Evolutionary conservation across 495 filamentous ascomycete species (phyloP).

Genomic region (Oidiodendron maius): DNA sequence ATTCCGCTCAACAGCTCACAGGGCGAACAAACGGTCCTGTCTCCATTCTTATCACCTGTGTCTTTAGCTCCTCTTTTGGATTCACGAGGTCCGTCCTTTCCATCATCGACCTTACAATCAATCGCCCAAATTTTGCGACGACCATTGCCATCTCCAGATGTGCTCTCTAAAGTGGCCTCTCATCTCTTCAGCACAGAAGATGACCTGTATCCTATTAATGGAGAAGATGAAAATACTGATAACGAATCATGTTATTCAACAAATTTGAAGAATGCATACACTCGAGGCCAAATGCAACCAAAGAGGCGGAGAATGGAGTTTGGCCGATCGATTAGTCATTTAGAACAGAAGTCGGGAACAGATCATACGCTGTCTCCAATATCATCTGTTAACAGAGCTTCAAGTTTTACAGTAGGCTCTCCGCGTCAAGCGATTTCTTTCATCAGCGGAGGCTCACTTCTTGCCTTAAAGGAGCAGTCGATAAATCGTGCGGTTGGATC

Average conservation of each 20-base stretch:
- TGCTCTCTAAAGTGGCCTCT: conserved; percentile 37
- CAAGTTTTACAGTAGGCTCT: conserved; percentile 20
- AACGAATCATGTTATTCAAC: conserved; percentile 20
- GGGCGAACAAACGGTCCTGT: conserved; percentile 56
- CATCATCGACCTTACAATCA: conserved; percentile 45
- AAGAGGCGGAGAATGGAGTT: conserved; percentile 24
- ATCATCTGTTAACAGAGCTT: conserved; percentile 18
- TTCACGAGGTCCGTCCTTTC: conserved; percentile 50
- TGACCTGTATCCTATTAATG: conserved; percentile 56
- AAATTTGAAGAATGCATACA: conserved; percentile 26
- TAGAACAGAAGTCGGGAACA: conserved; percentile 9
- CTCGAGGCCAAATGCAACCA: conserved; percentile 25
- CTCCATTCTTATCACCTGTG: conserved; percentile 53
- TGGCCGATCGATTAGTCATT: conserved; percentile 25
- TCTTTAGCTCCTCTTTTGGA: conserved; percentile 44
- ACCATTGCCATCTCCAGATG: conserved; percentile 39
- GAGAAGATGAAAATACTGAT: conserved; percentile 34
- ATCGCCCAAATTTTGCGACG: conserved; percentile 61
- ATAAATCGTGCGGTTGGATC: conserved; percentile 6
- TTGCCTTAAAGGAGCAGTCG: conserved; percentile 17
- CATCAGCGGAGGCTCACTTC: conserved; percentile 22
- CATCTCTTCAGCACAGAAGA: conserved; percentile 48
- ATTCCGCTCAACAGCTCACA: conserved; percentile 63
- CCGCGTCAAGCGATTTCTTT: conserved; percentile 17
- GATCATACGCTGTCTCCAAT: too few relatives aligned